Conservation (phyloP, 2,329 filamentous ascomycete genomes). For the Colletotrichum nymphaeae region DNA sequence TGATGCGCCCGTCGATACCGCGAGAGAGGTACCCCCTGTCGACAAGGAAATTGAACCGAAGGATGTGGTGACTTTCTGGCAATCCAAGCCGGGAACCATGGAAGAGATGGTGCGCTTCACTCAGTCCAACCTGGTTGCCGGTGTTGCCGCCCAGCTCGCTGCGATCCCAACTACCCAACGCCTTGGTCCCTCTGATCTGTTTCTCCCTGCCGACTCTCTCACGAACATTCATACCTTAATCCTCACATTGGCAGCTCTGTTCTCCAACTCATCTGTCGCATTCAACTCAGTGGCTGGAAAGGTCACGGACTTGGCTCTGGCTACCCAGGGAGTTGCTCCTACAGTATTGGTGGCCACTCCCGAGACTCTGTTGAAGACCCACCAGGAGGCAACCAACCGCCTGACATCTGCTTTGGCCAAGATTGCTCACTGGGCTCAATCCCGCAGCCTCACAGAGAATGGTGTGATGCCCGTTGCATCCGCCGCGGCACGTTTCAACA, state of each 20-base stretch:
- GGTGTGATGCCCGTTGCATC: conserved; percentile 80
- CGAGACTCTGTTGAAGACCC: conserved; percentile 75
- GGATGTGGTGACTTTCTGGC: conserved; percentile 77
- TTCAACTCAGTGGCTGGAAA: conserved; percentile 88
- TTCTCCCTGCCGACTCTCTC: conserved; percentile 86
- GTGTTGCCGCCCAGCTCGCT: conserved; percentile 80
- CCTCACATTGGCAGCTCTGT: conserved; percentile 85
- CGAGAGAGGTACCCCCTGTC: conserved; percentile 72
- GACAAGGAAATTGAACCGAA: conserved; percentile 64
- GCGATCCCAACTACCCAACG: conserved; percentile 81
- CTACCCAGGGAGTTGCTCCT: conserved; percentile 79
- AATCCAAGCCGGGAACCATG: conserved; percentile 59
- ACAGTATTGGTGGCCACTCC: conserved; percentile 86
- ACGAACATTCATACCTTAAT: conserved; percentile 83
- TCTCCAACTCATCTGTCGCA: conserved; percentile 84
- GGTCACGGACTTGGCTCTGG: conserved; percentile 76
- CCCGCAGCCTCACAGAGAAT: conserved; percentile 73
- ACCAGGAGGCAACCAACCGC: conserved; percentile 69
- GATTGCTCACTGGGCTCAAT: conserved; percentile 77
- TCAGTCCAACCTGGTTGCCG: conserved; percentile 88
- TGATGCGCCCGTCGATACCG: conserved; percentile 70
- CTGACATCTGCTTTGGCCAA: conserved; percentile 73
- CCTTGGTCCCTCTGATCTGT: conserved; percentile 79
- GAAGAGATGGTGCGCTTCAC: conserved; percentile 86
- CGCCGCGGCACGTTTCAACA: conserved; percentile 58